phyloP scores from a whole-genome alignment of 2,329 filamentous ascomycete genomes.

The Pestalotiopsis sp. region DNA sequence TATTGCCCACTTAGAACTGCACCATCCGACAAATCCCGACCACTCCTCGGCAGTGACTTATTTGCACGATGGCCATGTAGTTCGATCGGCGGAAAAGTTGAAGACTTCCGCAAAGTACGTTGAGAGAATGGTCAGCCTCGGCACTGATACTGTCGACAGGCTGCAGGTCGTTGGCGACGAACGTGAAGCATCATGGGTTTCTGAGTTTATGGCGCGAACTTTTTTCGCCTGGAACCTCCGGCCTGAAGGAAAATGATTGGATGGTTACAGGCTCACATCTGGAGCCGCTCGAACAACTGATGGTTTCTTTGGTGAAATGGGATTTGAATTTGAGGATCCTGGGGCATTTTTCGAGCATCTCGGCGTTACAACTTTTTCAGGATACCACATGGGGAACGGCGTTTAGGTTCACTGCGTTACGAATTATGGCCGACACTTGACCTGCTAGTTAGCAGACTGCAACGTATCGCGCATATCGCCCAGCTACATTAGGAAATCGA shows the following conservation, averaged over 20 bases:
- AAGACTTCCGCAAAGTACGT: conserved; percentile 1
- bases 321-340: background rate
- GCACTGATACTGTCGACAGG: conserved; percentile 14
- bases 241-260: background rate
- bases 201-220: conserved; percentile 15
- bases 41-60: conserved; percentile 49
- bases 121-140: conserved; percentile 13
- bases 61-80: conserved; percentile 32
- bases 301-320: background rate
- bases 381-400: background rate
- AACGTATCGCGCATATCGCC: too few species aligned
- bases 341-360: background rate
- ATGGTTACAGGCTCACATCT: background rate
- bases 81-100: background rate
- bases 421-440: background rate
- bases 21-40: conserved; percentile 55
- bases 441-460: background rate
- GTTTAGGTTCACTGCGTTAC: background rate
- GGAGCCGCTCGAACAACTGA: background rate
- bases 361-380: background rate
- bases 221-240: conserved; percentile 17
- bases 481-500: background rate
- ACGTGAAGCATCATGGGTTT: conserved; percentile 17
- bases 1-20: conserved; percentile 55
- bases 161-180: conserved; percentile 14